phyloP scores from a whole-genome alignment of 306 rosid species.

The Dryas octopetala region DNA sequence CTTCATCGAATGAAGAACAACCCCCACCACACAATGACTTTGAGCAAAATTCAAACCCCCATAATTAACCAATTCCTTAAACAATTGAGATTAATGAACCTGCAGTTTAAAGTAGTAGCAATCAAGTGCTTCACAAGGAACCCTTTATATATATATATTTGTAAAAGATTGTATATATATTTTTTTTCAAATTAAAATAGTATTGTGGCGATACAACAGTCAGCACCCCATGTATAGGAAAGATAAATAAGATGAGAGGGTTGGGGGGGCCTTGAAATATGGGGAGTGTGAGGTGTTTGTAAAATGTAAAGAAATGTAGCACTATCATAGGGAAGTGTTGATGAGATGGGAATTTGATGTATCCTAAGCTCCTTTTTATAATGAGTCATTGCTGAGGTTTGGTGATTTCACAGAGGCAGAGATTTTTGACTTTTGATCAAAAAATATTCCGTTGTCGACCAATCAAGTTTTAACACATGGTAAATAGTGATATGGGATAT shows the following conservation, averaged over 20 bases:
- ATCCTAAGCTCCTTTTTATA: conserved; percentile 2
- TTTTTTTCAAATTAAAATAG: not conserved
- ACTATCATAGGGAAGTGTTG: conserved; percentile 58
- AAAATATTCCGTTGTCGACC: not conserved
- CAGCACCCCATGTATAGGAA: conserved; percentile 27
- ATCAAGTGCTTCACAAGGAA: conserved; percentile 48
- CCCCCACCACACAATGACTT: conserved; percentile 36
- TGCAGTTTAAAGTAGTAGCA: conserved; percentile 28
- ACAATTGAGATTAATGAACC: not conserved
- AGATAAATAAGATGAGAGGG: not conserved
- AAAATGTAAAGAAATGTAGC: conserved; percentile 36
- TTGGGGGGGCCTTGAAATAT: conserved; percentile 40
- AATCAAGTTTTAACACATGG: not conserved
- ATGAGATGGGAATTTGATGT: conserved; percentile 46
- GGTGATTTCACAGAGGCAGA: conserved; percentile 1
- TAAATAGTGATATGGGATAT: not conserved
- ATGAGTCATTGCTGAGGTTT: conserved; percentile 16
- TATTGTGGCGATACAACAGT: conserved; percentile 43
- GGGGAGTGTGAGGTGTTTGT: conserved; percentile 29
- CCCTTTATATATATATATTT: conserved; percentile 15
- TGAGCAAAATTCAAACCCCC: conserved; percentile 24
- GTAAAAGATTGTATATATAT: not conserved
- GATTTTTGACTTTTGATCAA: not conserved
- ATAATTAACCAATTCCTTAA: not conserved
- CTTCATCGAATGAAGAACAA: conserved; percentile 29